These are phyloP conservation scores for Adansonia madagascariensis DNA, from an alignment of 441 rosid species.

Conservation along the genomic window DNA sequence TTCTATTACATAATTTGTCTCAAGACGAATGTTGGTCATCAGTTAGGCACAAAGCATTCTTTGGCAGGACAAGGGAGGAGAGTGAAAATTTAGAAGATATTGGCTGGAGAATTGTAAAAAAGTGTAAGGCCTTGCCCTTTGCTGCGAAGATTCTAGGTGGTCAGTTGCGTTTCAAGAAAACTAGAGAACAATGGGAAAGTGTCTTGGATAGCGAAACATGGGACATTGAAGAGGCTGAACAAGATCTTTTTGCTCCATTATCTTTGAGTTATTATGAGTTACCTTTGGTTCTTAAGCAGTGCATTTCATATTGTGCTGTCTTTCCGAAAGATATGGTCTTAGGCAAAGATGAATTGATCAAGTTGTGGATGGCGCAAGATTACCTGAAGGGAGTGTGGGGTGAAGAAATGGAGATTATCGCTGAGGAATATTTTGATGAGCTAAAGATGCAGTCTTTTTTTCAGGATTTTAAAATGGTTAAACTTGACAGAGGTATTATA, in stretches of 20 bases:
- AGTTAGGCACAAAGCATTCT: background rate
- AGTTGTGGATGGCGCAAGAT: slow-evolving; percentile 31
- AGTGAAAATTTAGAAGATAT: slow-evolving; percentile 8
- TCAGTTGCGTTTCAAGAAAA: slow-evolving; percentile 16
- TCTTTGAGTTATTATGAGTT: slow-evolving; percentile 18
- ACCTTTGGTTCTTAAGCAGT: slow-evolving; percentile 12
- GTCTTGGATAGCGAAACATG: slow-evolving; percentile 10
- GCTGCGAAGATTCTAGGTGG: slow-evolving; percentile 18
- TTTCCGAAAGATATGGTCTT: slow-evolving; percentile 1
- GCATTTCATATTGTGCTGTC: slow-evolving; percentile 17
- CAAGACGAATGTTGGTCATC: slow-evolving; percentile 5
- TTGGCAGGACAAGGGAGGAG: slow-evolving; percentile 3
- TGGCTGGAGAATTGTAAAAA: slow-evolving; percentile 5
- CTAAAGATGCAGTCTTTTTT: background rate
- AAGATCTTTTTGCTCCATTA: background rate
- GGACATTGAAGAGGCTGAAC: slow-evolving; percentile 6
- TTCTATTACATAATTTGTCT: background rate
- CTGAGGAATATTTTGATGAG: slow-evolving; percentile 22
- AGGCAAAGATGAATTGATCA: slow-evolving; percentile 21
- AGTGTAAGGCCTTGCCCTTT: slow-evolving; percentile 20
- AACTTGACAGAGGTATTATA: no score
- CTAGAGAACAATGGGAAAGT: slow-evolving; percentile 18
- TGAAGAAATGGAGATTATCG: slow-evolving; percentile 14
- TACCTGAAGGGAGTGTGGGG: background rate
- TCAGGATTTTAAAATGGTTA: background rate